phyloP scores from a whole-genome alignment of 2,329 filamentous ascomycete genomes.

The Phyllosticta citribraziliensis region DNA sequence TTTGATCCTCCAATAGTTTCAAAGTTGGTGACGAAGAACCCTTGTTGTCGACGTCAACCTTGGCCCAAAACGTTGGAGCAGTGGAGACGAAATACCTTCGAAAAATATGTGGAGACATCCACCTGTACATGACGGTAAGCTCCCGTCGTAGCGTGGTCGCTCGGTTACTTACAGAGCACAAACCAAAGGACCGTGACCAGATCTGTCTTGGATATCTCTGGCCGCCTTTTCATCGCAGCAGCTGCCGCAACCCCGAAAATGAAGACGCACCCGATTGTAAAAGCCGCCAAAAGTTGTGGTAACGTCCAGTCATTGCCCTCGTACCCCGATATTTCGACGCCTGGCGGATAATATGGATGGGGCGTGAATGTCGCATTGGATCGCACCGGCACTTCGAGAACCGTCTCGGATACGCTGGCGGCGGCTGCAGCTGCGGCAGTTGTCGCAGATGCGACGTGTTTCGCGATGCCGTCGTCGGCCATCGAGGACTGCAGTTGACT shows the following conservation, averaged over 20 bases:
- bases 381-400: neutral
- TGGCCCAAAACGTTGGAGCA: no score
- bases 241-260: slow-evolving; percentile 50
- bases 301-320: slow-evolving; percentile 56
- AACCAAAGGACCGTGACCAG: slow-evolving; percentile 63
- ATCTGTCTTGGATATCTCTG: slow-evolving; percentile 45
- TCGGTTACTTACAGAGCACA: slow-evolving; percentile 49
- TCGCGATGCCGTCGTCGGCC: neutral
- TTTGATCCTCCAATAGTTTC: slow-evolving; percentile 55
- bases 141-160: no score
- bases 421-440: neutral
- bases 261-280: slow-evolving; percentile 45
- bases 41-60: slow-evolving; percentile 1
- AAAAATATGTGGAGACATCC: slow-evolving; percentile 70
- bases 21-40: slow-evolving; percentile 57
- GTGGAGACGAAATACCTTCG: slow-evolving; percentile 47
- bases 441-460: neutral
- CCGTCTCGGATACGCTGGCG: neutral
- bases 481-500: neutral
- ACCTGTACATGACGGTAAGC: slow-evolving; percentile 30
- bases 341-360: slow-evolving; percentile 65
- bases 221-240: slow-evolving; percentile 43
- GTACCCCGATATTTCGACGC: slow-evolving; percentile 53
- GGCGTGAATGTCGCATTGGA: slow-evolving; percentile 10
- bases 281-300: slow-evolving; percentile 48